A percentile compares a stretch with the other conserved stretches of the same genome.
Conservation (phyloP, 2,329 filamentous ascomycete species). For the Magnaporthiopsis poae region DNA sequence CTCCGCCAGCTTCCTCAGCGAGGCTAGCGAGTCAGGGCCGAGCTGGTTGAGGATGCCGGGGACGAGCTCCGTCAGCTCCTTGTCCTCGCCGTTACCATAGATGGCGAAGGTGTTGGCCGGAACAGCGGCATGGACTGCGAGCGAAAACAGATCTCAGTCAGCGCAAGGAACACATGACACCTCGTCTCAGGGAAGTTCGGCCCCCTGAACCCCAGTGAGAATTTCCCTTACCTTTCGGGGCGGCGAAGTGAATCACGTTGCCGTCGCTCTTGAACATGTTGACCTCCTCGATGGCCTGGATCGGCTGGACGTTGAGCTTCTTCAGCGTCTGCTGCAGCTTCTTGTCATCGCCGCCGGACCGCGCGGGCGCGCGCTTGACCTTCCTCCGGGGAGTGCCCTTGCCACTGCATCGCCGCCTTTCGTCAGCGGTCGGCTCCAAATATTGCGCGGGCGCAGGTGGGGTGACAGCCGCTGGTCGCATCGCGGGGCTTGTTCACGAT, state of each 20-base stretch:
- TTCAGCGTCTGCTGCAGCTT: slow-evolving; percentile 95
- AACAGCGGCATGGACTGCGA: slow-evolving; percentile 87
- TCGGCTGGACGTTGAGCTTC: slow-evolving; percentile 99
- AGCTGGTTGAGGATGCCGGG: slow-evolving; percentile 99
- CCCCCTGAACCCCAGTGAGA: no score
- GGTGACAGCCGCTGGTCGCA: no score
- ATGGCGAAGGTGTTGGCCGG: slow-evolving; percentile 99
- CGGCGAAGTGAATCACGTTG: slow-evolving; percentile 98
- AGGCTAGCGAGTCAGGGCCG: slow-evolving; percentile 92
- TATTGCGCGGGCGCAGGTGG: neutral
- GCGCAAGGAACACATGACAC: no score
- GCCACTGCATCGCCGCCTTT: slow-evolving; percentile 46
- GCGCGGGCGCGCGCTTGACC: slow-evolving; percentile 95
- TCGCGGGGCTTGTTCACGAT: no score
- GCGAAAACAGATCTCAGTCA: slow-evolving; percentile 8
- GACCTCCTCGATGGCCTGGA: slow-evolving; percentile 98
- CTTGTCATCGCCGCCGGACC: slow-evolving; percentile 93
- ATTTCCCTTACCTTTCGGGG: slow-evolving; percentile 73
- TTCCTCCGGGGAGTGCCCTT: slow-evolving; percentile 97
- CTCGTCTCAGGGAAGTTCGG: no score
- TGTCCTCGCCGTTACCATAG: slow-evolving; percentile 97
- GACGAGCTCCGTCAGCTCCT: slow-evolving; percentile 98
- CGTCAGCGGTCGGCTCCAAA: slow-evolving; percentile 2
- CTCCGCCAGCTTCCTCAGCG: slow-evolving; percentile 95
- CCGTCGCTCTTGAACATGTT: slow-evolving; percentile 99